These are phyloP conservation scores for Tetraselmis chui DNA, from an alignment of 139 green algal genomes.

Conservation along the genomic window DNA sequence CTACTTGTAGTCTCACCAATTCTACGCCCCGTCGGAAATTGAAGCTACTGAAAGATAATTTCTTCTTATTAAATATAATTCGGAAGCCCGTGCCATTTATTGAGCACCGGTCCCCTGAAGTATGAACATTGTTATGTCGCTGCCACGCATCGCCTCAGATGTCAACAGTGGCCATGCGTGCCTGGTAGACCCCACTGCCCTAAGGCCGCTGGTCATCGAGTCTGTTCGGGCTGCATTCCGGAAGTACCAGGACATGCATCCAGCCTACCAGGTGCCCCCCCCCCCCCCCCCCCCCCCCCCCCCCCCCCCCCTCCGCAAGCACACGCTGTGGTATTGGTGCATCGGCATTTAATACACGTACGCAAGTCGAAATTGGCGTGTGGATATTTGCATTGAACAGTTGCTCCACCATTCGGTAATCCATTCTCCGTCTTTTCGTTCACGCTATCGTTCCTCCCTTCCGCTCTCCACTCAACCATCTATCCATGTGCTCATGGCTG, in stretches of 20 bases:
- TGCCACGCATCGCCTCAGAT: neutral
- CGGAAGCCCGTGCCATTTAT: neutral
- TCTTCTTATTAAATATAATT: neutral
- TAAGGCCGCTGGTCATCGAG: constrained; percentile 19
- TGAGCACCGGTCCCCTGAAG: too few species aligned
- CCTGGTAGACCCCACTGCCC: constrained; percentile 9
- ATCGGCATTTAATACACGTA: neutral
- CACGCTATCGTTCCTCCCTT: constrained; percentile 29
- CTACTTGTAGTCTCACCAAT: neutral
- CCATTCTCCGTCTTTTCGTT: constrained; percentile 33
- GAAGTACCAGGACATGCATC: neutral
- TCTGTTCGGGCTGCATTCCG: constrained; percentile 14
- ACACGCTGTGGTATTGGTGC: neutral
- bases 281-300: too few species aligned
- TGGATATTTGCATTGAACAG: neutral
- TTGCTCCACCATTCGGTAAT: constrained; percentile 43
- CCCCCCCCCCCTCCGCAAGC: neutral
- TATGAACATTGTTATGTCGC: too few species aligned
- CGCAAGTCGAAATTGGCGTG: neutral
- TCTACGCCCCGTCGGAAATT: neutral
- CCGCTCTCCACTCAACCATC: constrained; percentile 32
- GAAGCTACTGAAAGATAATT: neutral
- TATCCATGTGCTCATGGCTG: too few species aligned
- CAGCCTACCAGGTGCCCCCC: neutral
- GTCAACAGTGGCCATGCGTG: neutral